Evolutionary conservation across 139 green algal genomes (phyloP).

Genomic region (Haematococcus sp.): DNA sequence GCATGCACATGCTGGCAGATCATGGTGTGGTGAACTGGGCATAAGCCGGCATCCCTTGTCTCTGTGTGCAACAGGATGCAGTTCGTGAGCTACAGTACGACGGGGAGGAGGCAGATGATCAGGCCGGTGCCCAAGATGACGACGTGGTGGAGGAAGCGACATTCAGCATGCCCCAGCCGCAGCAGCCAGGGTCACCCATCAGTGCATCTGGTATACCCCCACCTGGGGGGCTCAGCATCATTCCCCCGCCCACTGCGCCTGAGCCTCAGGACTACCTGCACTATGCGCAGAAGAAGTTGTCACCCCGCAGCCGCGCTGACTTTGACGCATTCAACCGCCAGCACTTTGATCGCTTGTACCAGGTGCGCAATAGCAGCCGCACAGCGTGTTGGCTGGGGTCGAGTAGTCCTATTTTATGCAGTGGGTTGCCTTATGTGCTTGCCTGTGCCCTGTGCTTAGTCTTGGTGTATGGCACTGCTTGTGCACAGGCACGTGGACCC

Average conservation of each 20-base stretch:
- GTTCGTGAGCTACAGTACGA: not conserved
- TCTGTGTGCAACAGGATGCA: not conserved
- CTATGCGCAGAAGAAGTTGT: constrained; percentile 44
- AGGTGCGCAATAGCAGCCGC: not conserved
- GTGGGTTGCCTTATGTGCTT: too few species aligned
- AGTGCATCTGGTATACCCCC: not conserved
- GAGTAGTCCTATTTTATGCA: too few species aligned
- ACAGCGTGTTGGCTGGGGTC: too few species aligned
- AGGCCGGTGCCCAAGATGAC: not conserved
- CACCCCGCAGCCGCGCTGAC: constrained; percentile 23
- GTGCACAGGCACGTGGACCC: constrained; percentile 10
- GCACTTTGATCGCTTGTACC: constrained; percentile 3
- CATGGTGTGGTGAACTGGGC: too few species aligned
- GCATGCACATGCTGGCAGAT: too few species aligned
- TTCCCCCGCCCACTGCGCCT: not conserved
- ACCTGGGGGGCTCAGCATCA: too few species aligned
- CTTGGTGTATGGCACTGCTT: too few species aligned
- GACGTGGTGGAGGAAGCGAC: not conserved
- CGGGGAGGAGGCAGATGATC: not conserved
- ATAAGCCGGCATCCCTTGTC: too few species aligned
- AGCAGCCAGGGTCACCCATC: not conserved
- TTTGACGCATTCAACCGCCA: constrained; percentile 43
- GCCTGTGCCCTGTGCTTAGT: too few species aligned
- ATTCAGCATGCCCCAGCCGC: not conserved
- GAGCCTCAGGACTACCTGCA: constrained; percentile 26